Evolutionary conservation across 2,329 filamentous ascomycete species (phyloP), one percentile per base, ranked within the genome.

Genomic region (Sporothrix pallida): DNA sequence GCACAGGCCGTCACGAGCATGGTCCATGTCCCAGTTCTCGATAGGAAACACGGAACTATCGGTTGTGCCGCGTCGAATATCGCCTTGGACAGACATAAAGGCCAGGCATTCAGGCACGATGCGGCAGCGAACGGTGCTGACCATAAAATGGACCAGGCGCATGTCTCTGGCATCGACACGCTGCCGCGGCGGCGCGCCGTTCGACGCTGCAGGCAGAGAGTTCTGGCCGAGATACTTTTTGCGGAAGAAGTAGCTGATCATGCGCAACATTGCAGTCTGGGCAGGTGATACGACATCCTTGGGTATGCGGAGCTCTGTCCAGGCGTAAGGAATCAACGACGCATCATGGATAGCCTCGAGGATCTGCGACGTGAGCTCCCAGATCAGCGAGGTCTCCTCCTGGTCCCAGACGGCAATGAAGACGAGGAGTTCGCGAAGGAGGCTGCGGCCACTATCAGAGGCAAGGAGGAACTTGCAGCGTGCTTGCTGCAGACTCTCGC

Each of bases 381-480:
- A 98, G 79, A 98, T 97, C 52, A 97, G 89, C 75, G 97, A 94
- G 75, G 95, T 92, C 80, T 98, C 95, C 56, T 94, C 92, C 78
- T 98, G 91, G 80, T 98, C 95, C 95, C 95, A 98, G 9, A 97
- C 95, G 5, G 95, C 95, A 76, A 98, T 97, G 81, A 98, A 98
- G 74, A 98, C 97, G 60, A 98, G 86, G 79, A 98, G 89, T 81
- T 98, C 95, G 73, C 95, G 88, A 1, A 98, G 86, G 3, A 98
- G 85, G 79, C 97, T 97, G 77, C 95, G 91, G 2, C 95, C 95
- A 75, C 94, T 97, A 79, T 97, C 94, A 75, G 97, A 89, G 0
- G 94, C 94, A 58, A 98, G 85, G 69, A 98, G 89, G 79, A 98
- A 92, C 79, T 97, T 93, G 79, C 95, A 98, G 26, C 95, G 87